Conservation (phyloP, 1,284 basidiomycete species). For the Testicularia cyperi region DNA sequence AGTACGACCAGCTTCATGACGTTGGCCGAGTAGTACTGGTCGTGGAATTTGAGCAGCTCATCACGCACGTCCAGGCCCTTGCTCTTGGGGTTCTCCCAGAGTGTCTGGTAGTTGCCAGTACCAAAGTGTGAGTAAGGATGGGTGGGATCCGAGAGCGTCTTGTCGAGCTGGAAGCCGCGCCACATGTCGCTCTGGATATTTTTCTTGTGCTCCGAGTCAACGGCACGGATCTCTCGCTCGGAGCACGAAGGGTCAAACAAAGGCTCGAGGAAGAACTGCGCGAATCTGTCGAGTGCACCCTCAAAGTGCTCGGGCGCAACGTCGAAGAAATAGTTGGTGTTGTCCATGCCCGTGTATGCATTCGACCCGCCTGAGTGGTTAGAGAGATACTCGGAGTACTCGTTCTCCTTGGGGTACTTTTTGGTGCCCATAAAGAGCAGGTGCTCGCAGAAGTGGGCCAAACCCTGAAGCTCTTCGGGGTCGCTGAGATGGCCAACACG, state of each 20-base stretch:
- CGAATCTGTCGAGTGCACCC: conserved; percentile 85
- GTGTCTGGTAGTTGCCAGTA: conserved; percentile 83
- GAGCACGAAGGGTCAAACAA: conserved; percentile 89
- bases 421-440: conserved; percentile 82
- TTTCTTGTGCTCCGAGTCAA: conserved; percentile 98
- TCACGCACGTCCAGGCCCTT: conserved; percentile 82
- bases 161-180: conserved; percentile 96
- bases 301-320: conserved; percentile 81
- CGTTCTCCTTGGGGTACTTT: conserved; percentile 58
- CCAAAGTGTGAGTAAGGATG: conserved; percentile 92
- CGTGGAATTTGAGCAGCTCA: conserved; percentile 93
- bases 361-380: conserved; percentile 90
- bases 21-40: conserved; percentile 85
- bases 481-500: conserved; percentile 92
- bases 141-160: conserved; percentile 73
- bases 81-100: conserved; percentile 68
- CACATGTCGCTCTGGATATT: conserved; percentile 92
- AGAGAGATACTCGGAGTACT: conserved; percentile 71
- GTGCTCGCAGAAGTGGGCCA: conserved; percentile 94
- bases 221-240: conserved; percentile 89
- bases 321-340: conserved; percentile 91
- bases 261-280: conserved; percentile 91
- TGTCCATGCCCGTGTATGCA: conserved; percentile 88
- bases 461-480: conserved; percentile 68
- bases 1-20: conserved; percentile 89